phyloP scores from a whole-genome alignment of 805 yeast genomes.

The Wickerhamiella siamensis region DNA sequence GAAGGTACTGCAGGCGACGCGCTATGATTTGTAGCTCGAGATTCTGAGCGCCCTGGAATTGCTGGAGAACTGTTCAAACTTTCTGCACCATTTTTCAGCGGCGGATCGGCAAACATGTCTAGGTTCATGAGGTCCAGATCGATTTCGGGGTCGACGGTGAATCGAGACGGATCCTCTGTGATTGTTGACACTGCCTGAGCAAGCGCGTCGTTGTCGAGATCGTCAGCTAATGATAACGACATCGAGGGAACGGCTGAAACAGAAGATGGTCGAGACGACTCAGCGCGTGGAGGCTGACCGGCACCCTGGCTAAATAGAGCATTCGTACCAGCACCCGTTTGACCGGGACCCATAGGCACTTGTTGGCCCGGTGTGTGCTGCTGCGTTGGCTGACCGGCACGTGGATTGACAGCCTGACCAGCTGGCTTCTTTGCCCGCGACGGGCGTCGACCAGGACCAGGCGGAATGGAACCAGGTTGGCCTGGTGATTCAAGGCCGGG shows the following conservation, averaged over 20 bases:
- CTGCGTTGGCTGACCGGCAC: not conserved
- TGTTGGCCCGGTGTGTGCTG: not conserved
- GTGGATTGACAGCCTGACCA: not conserved
- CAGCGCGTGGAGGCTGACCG: not conserved
- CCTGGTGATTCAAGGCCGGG: no score
- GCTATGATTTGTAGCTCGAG: not conserved
- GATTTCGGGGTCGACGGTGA: not conserved
- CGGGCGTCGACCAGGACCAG: not conserved
- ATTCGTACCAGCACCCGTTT: no score
- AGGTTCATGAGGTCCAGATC: not conserved
- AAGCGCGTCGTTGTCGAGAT: not conserved
- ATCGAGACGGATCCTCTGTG: not conserved
- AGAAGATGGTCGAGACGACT: not conserved
- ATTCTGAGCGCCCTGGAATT: not conserved
- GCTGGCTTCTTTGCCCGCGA: constrained; percentile 2
- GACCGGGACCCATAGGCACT: not conserved
- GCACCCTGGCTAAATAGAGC: not conserved
- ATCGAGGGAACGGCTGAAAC: not conserved
- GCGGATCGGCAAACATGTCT: not conserved
- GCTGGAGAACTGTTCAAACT: not conserved
- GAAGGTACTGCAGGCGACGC: not conserved
- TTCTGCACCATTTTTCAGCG: not conserved
- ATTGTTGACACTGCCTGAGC: not conserved
- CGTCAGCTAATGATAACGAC: not conserved
- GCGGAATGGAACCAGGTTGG: no score